A percentile compares a stretch with the other conserved stretches of the same genome.
These are phyloP conservation scores for Prunus yedoensis DNA, from an alignment of 331 rosid genomes.

Conservation along the genomic window DNA sequence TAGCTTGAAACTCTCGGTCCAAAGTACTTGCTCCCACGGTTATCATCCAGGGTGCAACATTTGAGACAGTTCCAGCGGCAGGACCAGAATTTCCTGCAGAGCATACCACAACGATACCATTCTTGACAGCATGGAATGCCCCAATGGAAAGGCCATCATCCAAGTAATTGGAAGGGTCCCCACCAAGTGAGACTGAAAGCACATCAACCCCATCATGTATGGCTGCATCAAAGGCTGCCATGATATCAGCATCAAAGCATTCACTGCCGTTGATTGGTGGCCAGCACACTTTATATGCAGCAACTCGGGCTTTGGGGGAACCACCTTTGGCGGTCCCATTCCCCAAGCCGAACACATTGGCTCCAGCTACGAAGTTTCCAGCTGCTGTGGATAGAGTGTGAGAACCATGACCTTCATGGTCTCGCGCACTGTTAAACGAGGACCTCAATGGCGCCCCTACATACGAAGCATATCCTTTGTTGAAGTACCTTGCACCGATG, in stretches of 20 bases:
- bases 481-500: conserved; percentile 83
- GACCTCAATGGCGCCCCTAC: conserved; percentile 2
- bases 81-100: conserved; percentile 74
- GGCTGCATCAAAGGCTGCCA: conserved; percentile 63
- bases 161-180: not conserved
- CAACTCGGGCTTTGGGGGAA: conserved; percentile 77
- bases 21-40: conserved; percentile 77
- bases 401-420: conserved; percentile 67
- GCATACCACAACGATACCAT: conserved; percentile 48
- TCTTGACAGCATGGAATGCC: conserved; percentile 61
- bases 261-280: conserved; percentile 8
- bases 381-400: conserved; percentile 83
- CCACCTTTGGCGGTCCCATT: conserved; percentile 84
- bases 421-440: conserved; percentile 36
- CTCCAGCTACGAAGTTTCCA: conserved; percentile 56
- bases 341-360: conserved; percentile 53
- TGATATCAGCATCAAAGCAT: conserved; percentile 61
- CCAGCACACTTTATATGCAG: conserved; percentile 77
- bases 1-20: conserved; percentile 52
- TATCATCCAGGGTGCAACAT: conserved; percentile 67
- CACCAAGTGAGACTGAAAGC: conserved; percentile 68
- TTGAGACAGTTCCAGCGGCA: conserved; percentile 24
- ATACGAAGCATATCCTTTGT: conserved; percentile 37
- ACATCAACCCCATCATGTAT: conserved; percentile 74
- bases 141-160: conserved; percentile 39